Conservation (phyloP, 2,329 filamentous ascomycete species). For the Colletotrichum simmondsii region DNA sequence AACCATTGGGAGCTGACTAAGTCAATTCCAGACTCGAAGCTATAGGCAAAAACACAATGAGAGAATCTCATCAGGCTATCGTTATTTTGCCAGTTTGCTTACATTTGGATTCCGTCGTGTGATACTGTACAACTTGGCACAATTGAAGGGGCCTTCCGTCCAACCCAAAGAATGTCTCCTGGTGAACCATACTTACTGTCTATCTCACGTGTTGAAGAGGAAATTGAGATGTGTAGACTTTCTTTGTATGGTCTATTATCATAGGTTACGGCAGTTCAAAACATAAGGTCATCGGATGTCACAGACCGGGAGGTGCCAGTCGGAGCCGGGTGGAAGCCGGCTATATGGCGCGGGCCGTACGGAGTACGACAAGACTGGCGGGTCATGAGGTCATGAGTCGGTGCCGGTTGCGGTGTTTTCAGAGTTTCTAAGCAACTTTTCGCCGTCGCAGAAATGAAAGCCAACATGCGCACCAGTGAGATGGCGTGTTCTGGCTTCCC, state of each 20-base stretch:
- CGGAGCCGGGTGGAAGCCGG: conserved; percentile 25
- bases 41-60: background rate
- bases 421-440: background rate
- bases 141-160: no score
- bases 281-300: background rate
- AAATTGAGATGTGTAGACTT: background rate
- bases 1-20: background rate
- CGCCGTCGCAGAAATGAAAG: background rate
- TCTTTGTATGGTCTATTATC: background rate
- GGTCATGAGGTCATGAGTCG: conserved; percentile 26
- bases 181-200: no score
- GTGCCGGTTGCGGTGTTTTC: conserved; percentile 4
- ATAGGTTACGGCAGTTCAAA: background rate
- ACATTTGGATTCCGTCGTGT: background rate
- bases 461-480: background rate
- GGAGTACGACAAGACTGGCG: background rate
- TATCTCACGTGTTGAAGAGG: no score
- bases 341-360: conserved; percentile 19
- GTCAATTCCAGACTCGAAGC: background rate
- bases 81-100: background rate
- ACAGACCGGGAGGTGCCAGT: conserved; percentile 15
- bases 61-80: background rate
- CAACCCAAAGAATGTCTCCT: no score
- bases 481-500: background rate
- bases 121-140: no score